Evolutionary conservation across 148 eudicot species (phyloP).

Genomic region (Arctostaphylos glauca): DNA sequence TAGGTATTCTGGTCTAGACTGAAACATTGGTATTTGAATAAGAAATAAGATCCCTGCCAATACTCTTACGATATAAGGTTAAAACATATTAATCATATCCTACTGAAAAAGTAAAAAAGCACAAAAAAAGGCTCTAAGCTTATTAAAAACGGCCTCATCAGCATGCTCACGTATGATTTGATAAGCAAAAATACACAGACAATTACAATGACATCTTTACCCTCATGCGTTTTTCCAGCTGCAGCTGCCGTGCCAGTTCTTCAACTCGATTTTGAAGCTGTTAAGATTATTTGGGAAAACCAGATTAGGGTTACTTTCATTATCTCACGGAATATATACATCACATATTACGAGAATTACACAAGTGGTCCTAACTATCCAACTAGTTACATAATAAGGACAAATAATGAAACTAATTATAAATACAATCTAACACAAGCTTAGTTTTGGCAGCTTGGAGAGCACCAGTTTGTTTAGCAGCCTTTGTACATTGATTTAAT

Average conservation of each 20-base stretch:
- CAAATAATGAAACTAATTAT: no score
- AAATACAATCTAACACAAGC: no score
- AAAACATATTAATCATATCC: neutral
- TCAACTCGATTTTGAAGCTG: conserved; percentile 85
- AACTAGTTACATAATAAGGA: no score
- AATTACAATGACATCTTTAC: conserved; percentile 33
- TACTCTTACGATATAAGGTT: neutral
- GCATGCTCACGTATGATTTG: neutral
- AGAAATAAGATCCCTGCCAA: neutral
- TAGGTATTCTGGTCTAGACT: neutral
- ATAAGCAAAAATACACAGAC: neutral
- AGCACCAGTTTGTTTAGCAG: conserved; percentile 79
- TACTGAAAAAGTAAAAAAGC: neutral
- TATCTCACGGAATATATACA: no score
- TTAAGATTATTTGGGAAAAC: no score
- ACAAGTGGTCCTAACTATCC: no score
- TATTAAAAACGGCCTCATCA: neutral
- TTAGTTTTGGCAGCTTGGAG: conserved; percentile 78
- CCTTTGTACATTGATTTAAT: no score
- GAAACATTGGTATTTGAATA: neutral
- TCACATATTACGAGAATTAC: no score
- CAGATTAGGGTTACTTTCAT: no score
- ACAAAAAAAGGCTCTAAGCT: neutral
- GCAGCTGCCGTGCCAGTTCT: conserved; percentile 56
- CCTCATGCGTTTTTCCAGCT: conserved; percentile 74